phyloP scores from a whole-genome alignment of 2,329 filamentous ascomycete species.

The Blumeriella jaapii region DNA sequence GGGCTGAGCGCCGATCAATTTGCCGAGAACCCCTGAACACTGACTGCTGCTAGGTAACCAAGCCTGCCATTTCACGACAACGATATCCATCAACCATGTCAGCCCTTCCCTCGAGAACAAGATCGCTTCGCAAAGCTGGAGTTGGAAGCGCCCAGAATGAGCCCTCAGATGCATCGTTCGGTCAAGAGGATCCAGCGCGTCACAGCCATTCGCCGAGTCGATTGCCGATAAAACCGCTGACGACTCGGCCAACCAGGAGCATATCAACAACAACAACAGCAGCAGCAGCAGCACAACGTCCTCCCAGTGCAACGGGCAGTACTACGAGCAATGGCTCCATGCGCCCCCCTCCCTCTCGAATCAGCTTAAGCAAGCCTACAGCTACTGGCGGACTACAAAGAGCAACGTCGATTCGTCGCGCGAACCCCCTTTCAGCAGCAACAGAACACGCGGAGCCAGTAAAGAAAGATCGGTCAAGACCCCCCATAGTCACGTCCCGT shows the following conservation, averaged over 20 bases:
- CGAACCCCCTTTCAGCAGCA: conserved; percentile 7
- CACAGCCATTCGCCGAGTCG: conserved; percentile 24
- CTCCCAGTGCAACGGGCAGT: conserved; percentile 17
- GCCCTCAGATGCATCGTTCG: background rate
- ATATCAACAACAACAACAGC: conserved; percentile 14
- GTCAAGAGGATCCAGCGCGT: conserved; percentile 5
- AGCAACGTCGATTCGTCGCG: conserved; percentile 15
- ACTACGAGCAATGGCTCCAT: conserved; percentile 17
- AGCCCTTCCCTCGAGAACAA: conserved; percentile 17
- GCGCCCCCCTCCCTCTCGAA: conserved; percentile 17
- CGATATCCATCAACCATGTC: conserved; percentile 12
- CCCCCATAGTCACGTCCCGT: conserved; percentile 18
- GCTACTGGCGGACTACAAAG: conserved; percentile 15
- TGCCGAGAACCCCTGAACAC: background rate
- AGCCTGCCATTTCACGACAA: conserved; percentile 1
- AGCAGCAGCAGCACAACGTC: conserved; percentile 14
- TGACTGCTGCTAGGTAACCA: background rate
- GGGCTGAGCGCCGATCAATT: background rate
- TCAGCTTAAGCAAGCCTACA: conserved; percentile 15
- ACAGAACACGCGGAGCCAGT: conserved; percentile 15
- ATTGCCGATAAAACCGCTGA: conserved; percentile 21
- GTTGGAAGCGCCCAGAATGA: conserved; percentile 4
- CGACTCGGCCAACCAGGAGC: conserved; percentile 13
- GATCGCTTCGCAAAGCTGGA: conserved; percentile 18
- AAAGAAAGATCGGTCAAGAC: conserved; percentile 23